A percentile compares a stretch with the other conserved stretches of the same genome.
Evolutionary conservation across 2,329 filamentous ascomycete genomes (phyloP).

Genomic region (Ciborinia camelliae): DNA sequence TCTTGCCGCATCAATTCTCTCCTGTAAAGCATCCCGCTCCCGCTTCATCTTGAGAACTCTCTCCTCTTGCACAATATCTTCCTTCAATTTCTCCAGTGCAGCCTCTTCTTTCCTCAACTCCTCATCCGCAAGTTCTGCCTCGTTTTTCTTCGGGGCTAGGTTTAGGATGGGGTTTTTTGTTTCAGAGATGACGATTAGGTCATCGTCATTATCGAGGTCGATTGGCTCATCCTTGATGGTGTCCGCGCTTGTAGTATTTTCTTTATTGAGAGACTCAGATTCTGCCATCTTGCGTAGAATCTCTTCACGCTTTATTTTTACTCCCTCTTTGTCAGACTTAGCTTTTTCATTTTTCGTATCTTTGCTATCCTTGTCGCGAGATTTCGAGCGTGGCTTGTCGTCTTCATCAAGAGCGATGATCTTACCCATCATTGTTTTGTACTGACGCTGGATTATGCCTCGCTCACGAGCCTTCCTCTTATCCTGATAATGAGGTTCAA

Average conservation of each 20-base stretch:
- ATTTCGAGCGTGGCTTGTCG: neutral
- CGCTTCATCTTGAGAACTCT: constrained; percentile 15
- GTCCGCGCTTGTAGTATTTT: neutral
- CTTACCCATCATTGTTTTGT: neutral
- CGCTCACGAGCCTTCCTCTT: neutral
- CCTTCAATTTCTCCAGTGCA: neutral
- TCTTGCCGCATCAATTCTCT: neutral
- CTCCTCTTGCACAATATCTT: constrained; percentile 11
- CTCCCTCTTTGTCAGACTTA: neutral
- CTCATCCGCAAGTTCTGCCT: neutral
- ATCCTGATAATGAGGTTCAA: neutral
- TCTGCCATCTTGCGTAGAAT: neutral
- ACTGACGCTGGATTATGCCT: neutral
- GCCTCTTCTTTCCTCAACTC: neutral
- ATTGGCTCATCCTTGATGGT: neutral
- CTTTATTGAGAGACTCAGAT: neutral
- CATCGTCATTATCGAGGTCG: neutral
- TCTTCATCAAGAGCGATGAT: neutral
- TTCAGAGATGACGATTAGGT: neutral
- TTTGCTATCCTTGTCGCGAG: neutral
- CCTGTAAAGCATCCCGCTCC: neutral
- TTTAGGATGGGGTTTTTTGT: neutral
- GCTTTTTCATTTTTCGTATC: neutral
- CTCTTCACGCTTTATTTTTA: neutral
- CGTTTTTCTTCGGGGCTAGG: neutral